These are phyloP conservation scores for Geotrichum aggregatum DNA, from an alignment of 1,139 yeast species.

Conservation along the genomic window DNA sequence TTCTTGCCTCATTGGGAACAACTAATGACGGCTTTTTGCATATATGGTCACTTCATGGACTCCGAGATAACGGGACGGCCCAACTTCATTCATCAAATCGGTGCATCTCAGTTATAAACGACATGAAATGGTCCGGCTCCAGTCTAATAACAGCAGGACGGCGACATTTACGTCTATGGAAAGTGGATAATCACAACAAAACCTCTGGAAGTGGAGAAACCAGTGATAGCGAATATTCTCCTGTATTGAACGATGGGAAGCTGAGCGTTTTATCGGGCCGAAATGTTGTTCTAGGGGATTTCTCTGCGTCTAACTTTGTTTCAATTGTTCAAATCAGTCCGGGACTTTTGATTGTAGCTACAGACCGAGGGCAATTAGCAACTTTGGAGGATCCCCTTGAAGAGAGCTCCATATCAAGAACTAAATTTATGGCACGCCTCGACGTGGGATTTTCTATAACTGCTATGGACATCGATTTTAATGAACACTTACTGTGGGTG, in stretches of 20 bases:
- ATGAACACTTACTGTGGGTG: constrained; percentile 24
- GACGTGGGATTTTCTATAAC: constrained; percentile 24
- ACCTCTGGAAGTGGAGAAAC: constrained; percentile 1
- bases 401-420: constrained; percentile 21
- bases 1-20: constrained; percentile 56
- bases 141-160: constrained; percentile 53
- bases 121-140: constrained; percentile 52
- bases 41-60: constrained; percentile 48
- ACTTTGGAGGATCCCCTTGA: constrained; percentile 24
- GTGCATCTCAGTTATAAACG: constrained; percentile 56
- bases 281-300: constrained; percentile 52
- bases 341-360: constrained; percentile 41
- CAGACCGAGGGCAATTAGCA: constrained; percentile 45
- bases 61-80: constrained; percentile 27
- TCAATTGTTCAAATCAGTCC: constrained; percentile 40
- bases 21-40: constrained; percentile 62
- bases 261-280: constrained; percentile 50
- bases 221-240: constrained; percentile 18
- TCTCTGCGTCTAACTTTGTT: constrained; percentile 48
- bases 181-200: constrained; percentile 27
- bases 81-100: constrained; percentile 48
- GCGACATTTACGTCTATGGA: constrained; percentile 61
- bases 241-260: constrained; percentile 25
- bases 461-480: constrained; percentile 30
- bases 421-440: constrained; percentile 23